Base-by-base conservation (phyloP, 2,329 filamentous ascomycete species). In the Colletotrichum agaves region DNA sequence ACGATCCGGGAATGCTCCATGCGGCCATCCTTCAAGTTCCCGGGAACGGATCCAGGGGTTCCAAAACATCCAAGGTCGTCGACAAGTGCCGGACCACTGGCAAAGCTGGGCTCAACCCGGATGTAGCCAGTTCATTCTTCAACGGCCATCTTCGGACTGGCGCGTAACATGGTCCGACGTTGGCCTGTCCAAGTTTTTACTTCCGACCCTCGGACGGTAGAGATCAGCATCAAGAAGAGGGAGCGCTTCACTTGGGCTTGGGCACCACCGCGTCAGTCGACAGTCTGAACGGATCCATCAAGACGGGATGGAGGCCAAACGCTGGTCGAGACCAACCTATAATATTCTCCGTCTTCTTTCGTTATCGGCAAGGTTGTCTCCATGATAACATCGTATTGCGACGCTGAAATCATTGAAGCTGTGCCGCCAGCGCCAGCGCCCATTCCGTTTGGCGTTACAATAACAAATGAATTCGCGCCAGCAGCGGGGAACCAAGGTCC, bases 121-220 rank as follows among this genome's bases (percentile, higher is more conserved):
- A 57, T 27, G 19, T 17, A 43, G n/a, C 15, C 56, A 12, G 43
- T 57, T 10, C 56, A n/a, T 65, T 11, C 43, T 43, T 43, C 63
- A 10, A 66, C 49, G 31, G 21, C 33, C 58, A 35, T 50, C 49
- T 13, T 56, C 43, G 4, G 8, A 13, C 27, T 27, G 55, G 50
- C 43, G 59, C 27, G 50, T 46, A 63, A 44, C 17, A 19, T 62
- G 49, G 17, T 33, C 27, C 37, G 17, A 63, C 35, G 23, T 23
- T 37, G 50, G 46, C 33, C 41, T 49, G 43, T 63, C 58, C 62
- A 49, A 23, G 37, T 19, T 63, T 33, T 63, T 15, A n/a, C 37
- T 17, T n/a, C 39, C 33, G 43, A 33, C 59, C 59, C 63, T 66
- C 63, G 58, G 63, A 66, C 58, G 41, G 35, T 49, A 23, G 33